A percentile compares a stretch with the other conserved stretches of the same genome.
phyloP scores from a whole-genome alignment of 169 alveolate species.

The Eimeria maxima region DNA sequence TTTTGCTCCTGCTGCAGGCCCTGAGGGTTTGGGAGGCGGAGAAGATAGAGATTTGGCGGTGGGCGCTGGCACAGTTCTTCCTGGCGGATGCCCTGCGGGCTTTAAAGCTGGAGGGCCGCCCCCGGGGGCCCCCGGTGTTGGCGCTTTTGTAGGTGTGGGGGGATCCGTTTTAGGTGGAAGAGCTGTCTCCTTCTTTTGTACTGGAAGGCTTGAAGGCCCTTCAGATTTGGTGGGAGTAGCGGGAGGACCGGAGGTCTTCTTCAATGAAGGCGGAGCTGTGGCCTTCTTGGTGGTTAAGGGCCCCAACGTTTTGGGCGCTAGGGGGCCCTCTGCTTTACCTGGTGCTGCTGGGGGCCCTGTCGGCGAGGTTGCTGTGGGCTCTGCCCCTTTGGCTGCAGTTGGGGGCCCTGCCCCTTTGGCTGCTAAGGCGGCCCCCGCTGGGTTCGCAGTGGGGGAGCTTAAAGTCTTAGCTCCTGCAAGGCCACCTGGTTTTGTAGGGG shows the following conservation, averaged over 20 bases:
- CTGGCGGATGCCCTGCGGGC: neutral
- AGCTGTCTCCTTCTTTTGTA: neutral
- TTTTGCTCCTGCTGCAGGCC: constrained; percentile 27
- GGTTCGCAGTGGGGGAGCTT: neutral
- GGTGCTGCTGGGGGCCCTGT: constrained; percentile 39
- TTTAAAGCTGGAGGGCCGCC: no score
- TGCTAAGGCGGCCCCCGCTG: constrained; percentile 35
- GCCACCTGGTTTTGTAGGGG: neutral
- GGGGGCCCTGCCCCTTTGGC: constrained; percentile 38
- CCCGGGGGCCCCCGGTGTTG: neutral
- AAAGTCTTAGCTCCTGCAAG: neutral
- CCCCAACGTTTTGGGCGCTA: neutral
- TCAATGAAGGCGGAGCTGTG: neutral
- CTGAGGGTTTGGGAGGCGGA: constrained; percentile 5
- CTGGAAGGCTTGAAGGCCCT: neutral
- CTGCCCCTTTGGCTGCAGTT: neutral
- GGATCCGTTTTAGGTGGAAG: neutral
- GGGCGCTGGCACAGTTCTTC: constrained; percentile 14
- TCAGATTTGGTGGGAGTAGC: neutral
- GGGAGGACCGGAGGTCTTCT: neutral
- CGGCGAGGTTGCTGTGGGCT: no score
- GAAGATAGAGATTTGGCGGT: neutral
- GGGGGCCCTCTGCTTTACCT: neutral
- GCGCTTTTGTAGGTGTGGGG: neutral
- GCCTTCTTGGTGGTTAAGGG: neutral